phyloP scores from a whole-genome alignment of 768 basidiomycete genomes.

The Hypholoma sublateritium region DNA sequence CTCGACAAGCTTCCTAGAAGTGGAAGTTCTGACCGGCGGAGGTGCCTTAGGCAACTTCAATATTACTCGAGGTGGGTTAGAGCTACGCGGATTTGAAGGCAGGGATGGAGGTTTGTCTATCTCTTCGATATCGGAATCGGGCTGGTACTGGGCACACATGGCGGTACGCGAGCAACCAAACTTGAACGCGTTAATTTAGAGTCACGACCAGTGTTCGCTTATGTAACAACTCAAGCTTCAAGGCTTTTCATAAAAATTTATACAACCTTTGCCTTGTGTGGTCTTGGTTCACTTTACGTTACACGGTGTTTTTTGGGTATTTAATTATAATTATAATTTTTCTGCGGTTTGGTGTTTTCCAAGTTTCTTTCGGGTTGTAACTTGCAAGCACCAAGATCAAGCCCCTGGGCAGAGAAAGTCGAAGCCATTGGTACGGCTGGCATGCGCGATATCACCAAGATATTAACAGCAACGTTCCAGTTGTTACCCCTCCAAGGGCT shows the following conservation, averaged over 20 bases:
- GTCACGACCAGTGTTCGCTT: slow-evolving; percentile 1
- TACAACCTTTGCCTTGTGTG: neutral
- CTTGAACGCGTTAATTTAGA: slow-evolving; percentile 5
- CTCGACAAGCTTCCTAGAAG: slow-evolving; percentile 23
- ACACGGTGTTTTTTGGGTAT: no score
- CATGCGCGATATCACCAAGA: no score
- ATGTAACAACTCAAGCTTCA: slow-evolving; percentile 6
- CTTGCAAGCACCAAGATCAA: no score
- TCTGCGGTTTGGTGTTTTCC: no score
- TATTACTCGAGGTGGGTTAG: neutral
- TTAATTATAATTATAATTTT: no score
- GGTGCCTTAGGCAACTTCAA: slow-evolving; percentile 6
- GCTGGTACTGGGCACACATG: neutral
- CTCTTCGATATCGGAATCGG: neutral
- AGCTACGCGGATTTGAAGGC: neutral
- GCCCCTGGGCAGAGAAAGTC: no score
- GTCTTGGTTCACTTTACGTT: neutral
- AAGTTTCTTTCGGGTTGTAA: no score
- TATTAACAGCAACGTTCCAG: no score
- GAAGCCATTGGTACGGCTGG: no score
- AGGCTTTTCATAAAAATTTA: neutral
- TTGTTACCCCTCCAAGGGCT: no score
- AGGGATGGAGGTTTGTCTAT: neutral
- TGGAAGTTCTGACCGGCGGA: slow-evolving; percentile 4
- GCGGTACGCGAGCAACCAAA: neutral